Percentiles rank a stretch among this genome's conserved stretches.
Evolutionary conservation across 1,284 basidiomycete genomes (phyloP).

Genomic region (Psilocybe mexicana): DNA sequence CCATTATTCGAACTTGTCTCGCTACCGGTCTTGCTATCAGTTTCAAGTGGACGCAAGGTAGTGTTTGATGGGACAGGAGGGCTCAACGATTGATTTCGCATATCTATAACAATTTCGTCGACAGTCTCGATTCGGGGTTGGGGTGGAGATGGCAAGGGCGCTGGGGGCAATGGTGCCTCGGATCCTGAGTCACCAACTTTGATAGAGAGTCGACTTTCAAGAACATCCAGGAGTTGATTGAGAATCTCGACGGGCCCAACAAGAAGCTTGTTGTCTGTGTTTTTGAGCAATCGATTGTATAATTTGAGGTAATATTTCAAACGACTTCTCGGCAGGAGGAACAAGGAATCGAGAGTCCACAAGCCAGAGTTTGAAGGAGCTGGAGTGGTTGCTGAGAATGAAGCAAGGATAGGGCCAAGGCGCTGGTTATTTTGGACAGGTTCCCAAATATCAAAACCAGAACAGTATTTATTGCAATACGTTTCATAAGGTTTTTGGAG

Average conservation of each 20-base stretch:
- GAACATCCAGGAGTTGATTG: slow-evolving; percentile 68
- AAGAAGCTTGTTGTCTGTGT: slow-evolving; percentile 87
- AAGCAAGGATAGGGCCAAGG: slow-evolving; percentile 67
- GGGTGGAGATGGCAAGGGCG: too few relatives aligned
- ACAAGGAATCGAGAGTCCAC: slow-evolving; percentile 90
- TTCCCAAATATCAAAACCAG: slow-evolving; percentile 84
- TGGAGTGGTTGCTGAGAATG: slow-evolving; percentile 68
- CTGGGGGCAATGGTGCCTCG: slow-evolving; percentile 20
- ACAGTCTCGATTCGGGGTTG: slow-evolving; percentile 35
- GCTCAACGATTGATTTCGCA: slow-evolving; percentile 40
- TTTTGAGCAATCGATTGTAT: slow-evolving; percentile 85
- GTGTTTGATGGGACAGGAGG: slow-evolving; percentile 18
- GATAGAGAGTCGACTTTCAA: slow-evolving; percentile 60
- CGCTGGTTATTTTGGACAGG: slow-evolving; percentile 77
- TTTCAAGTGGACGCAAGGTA: slow-evolving; percentile 17
- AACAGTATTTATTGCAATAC: slow-evolving; percentile 75
- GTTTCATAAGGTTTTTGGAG: slow-evolving; percentile 84
- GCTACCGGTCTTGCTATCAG: slow-evolving; percentile 38
- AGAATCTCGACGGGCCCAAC: slow-evolving; percentile 81
- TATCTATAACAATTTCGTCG: slow-evolving; percentile 57
- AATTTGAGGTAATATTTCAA: slow-evolving; percentile 93
- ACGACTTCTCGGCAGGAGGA: slow-evolving; percentile 82
- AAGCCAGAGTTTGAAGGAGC: slow-evolving; percentile 42
- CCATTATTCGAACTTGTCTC: slow-evolving; percentile 50
- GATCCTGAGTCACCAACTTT: slow-evolving; percentile 37